Evolutionary conservation across 805 yeast species (phyloP), one percentile per base, ranked within the genome.

Genomic region (Cyberlindnera petersonii): DNA sequence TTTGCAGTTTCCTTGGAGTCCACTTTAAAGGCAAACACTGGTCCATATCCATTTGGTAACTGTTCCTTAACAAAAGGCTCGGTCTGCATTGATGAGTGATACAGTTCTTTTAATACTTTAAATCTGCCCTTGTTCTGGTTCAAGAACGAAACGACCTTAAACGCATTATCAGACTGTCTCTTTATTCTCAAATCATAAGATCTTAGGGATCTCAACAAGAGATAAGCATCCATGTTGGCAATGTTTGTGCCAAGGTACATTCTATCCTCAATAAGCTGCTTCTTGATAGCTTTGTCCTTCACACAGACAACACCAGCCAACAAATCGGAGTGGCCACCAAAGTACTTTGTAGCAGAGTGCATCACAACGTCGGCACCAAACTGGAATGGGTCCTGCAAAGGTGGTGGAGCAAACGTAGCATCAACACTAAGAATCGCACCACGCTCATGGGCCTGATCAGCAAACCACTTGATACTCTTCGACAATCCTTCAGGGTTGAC

Each of bases 301-400:
- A 84, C 79, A 15, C 80, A 77, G 15, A 88, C 62, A 10, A 82
- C 68, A 24, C 98, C 97, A 5, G 95, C 88, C 35, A 89, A 66
- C 30, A 88, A 65, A 59, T 89, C 97, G 6, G 95, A 85, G 62
- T 89, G 96, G n/a, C 98, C 97, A 27, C 95, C 96, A 55, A 87
- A 82, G 63, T 82, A 91, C 59, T 89, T 89, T 1, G 96, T 89
- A 1, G 88, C 96, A 1, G 96, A 86, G 60, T 89, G 96, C 75
- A 91, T 67, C n/a, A 91, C 79, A 48, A 87, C 64, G 60, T 91
- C 97, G 22, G 83, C 96, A 33, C 91, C 96, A 52, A 75, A 82
- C 27, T 71, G 70, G 63, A 87, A 86, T 5, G 95, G 91, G 44
- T 86, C 75, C 51, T 78, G 83, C 41, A 88, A 63, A 14, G 96